Evolutionary conservation across 352 stramenopile species (phyloP).

Genomic region (Phytophthora uliginosa): DNA sequence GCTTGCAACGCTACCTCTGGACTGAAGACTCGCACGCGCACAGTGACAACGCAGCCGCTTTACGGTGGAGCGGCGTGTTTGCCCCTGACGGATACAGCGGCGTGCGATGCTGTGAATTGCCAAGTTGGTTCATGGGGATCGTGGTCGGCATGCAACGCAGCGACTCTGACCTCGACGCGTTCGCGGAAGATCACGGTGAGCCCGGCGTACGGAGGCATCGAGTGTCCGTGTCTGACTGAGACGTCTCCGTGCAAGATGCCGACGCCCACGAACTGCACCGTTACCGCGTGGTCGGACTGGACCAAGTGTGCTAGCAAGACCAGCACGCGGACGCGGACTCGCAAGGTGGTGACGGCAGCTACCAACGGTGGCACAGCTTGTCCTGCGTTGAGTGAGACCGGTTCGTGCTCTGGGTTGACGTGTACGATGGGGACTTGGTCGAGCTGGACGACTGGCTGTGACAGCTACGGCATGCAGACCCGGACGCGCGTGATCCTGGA

Average conservation of each 20-base stretch:
- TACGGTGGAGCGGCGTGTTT: constrained; percentile 56
- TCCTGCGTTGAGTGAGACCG: constrained; percentile 42
- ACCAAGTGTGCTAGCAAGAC: constrained; percentile 53
- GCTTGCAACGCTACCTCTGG: constrained; percentile 41
- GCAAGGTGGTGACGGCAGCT: constrained; percentile 47
- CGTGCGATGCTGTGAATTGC: constrained; percentile 67
- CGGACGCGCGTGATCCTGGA: constrained; percentile 46
- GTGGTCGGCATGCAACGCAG: constrained; percentile 44
- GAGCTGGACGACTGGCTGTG: constrained; percentile 61
- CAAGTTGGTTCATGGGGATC: constrained; percentile 42
- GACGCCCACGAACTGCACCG: constrained; percentile 52
- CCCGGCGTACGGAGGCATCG: constrained; percentile 44
- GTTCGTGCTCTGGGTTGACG: constrained; percentile 50
- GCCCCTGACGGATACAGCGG: constrained; percentile 29
- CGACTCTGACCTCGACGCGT: constrained; percentile 35
- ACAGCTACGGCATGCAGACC: constrained; percentile 51
- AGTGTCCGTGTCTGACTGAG: constrained; percentile 54
- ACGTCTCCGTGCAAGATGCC: constrained; percentile 53
- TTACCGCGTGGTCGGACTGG: constrained; percentile 58
- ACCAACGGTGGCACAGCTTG: constrained; percentile 51
- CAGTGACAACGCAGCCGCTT: constrained; percentile 27
- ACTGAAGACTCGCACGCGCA: constrained; percentile 52
- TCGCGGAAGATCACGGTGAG: constrained; percentile 43
- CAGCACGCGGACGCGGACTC: constrained; percentile 42
- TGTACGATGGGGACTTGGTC: constrained; percentile 63